Evolutionary conservation across 2,329 filamentous ascomycete genomes (phyloP).

Genomic region (Diaporthe vaccinii): DNA sequence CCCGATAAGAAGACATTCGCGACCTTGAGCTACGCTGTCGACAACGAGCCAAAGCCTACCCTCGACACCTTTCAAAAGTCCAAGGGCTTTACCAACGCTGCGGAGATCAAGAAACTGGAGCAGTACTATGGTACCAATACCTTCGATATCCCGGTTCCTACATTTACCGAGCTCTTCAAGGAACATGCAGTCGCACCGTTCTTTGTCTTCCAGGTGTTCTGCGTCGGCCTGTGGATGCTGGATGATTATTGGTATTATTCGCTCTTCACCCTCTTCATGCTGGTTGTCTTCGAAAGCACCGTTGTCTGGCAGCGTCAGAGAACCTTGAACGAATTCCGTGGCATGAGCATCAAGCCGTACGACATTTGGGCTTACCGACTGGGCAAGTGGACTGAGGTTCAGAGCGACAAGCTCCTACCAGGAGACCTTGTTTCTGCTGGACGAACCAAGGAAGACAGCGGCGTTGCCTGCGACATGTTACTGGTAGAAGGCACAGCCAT

Average conservation of each 20-base stretch:
- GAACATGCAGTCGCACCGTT: slow-evolving; percentile 99
- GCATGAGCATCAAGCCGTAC: slow-evolving; percentile 99
- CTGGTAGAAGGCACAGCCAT: slow-evolving; percentile 95
- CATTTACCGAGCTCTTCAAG: slow-evolving; percentile 95
- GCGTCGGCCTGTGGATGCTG: slow-evolving; percentile 97
- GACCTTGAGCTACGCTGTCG: slow-evolving; percentile 86
- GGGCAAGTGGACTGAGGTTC: slow-evolving; percentile 88
- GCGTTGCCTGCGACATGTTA: slow-evolving; percentile 97
- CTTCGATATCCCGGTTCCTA: slow-evolving; percentile 97
- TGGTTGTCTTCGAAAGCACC: slow-evolving; percentile 96
- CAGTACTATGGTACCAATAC: slow-evolving; percentile 97
- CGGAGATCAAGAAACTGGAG: slow-evolving; percentile 84
- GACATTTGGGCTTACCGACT: slow-evolving; percentile 91
- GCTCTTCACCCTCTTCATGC: slow-evolving; percentile 98
- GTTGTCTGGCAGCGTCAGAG: slow-evolving; percentile 99
- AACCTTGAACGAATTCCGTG: slow-evolving; percentile 94
- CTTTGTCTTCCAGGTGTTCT: slow-evolving; percentile 99
- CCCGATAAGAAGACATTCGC: slow-evolving; percentile 80
- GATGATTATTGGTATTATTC: slow-evolving; percentile 99
- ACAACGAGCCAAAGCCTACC: slow-evolving; percentile 84
- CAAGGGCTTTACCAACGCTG: slow-evolving; percentile 78
- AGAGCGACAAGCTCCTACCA: slow-evolving; percentile 91
- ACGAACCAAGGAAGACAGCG: slow-evolving; percentile 95
- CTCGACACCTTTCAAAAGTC: slow-evolving; percentile 85
- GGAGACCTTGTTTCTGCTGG: slow-evolving; percentile 94